phyloP scores from a whole-genome alignment of 345 rosid species.

The Nephelium lappaceum region DNA sequence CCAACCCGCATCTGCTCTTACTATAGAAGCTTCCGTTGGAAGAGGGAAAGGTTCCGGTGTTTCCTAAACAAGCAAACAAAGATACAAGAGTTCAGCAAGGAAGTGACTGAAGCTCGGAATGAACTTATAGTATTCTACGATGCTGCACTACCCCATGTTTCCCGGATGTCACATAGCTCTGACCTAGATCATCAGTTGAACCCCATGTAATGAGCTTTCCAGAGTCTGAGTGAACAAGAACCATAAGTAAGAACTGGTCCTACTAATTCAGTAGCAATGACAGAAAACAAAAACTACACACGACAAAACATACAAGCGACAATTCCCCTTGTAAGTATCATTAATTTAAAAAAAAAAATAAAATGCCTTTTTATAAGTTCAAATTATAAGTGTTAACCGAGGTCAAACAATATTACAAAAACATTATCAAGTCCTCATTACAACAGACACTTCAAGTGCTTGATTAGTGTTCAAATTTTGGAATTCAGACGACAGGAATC shows the following conservation, averaged over 20 bases:
- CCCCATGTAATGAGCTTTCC: constrained; percentile 99
- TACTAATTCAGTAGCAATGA: not conserved
- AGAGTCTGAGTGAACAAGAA: constrained; percentile 50
- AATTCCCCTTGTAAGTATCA: not conserved
- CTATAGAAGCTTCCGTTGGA: constrained; percentile 67
- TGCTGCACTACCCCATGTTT: constrained; percentile 78
- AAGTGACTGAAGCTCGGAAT: not conserved
- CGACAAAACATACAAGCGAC: not conserved
- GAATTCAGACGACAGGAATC: not conserved
- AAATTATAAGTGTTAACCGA: not conserved
- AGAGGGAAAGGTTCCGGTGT: constrained; percentile 94
- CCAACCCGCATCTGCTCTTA: constrained; percentile 93
- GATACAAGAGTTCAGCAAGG: constrained; percentile 8
- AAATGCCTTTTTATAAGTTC: not conserved
- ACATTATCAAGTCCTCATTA: not conserved
- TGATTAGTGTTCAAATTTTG: not conserved
- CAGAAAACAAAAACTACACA: not conserved
- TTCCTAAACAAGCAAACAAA: constrained; percentile 53
- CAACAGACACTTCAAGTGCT: too few species aligned
- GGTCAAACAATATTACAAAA: not conserved
- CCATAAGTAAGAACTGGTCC: not conserved
- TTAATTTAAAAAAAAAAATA: not conserved
- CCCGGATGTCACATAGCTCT: constrained; percentile 96
- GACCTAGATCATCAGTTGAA: constrained; percentile 96
- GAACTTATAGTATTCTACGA: constrained; percentile 10